Conservation (phyloP, 1,284 basidiomycete genomes). For the Malassezia slooffiae region DNA sequence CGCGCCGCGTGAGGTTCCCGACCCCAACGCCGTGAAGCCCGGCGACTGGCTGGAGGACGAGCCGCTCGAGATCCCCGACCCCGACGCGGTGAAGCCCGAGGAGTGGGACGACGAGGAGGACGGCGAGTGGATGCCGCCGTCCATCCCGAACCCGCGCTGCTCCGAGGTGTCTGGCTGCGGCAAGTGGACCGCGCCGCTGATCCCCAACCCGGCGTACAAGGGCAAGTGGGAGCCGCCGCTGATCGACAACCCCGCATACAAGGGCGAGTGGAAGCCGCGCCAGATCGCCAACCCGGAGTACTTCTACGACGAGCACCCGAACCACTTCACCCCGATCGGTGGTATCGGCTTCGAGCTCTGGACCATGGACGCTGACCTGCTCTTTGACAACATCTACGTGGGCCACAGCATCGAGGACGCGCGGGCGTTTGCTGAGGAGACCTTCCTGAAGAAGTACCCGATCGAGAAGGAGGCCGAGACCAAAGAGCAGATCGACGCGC, state of each 20-base stretch:
- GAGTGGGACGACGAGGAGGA: constrained; percentile 99
- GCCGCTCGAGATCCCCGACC: constrained; percentile 69
- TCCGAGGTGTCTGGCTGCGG: constrained; percentile 84
- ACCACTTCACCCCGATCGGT: constrained; percentile 55
- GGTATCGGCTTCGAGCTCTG: constrained; percentile 45
- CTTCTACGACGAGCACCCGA: constrained; percentile 78
- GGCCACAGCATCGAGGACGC: constrained; percentile 38
- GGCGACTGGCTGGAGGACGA: constrained; percentile 93
- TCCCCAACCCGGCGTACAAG: constrained; percentile 95
- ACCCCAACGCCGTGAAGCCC: constrained; percentile 77
- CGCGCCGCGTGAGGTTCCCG: constrained; percentile 54
- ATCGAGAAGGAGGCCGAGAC: constrained; percentile 37
- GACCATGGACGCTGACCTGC: constrained; percentile 45
- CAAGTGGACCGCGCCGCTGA: constrained; percentile 75
- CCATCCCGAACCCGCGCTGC: constrained; percentile 65
- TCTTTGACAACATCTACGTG: constrained; percentile 46
- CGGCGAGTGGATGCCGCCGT: constrained; percentile 91
- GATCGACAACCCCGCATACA: constrained; percentile 54
- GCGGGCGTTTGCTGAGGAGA: constrained; percentile 32
- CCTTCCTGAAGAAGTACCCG: constrained; percentile 35
- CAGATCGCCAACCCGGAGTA: constrained; percentile 63
- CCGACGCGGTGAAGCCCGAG: constrained; percentile 89
- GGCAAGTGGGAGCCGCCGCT: constrained; percentile 84
- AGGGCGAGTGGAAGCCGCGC: constrained; percentile 37
- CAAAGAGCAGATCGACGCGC: constrained; percentile 13